Evolutionary conservation across 2,329 filamentous ascomycete genomes (phyloP), one percentile per base, ranked within the genome.

Genomic region (Geosmithia morbida): DNA sequence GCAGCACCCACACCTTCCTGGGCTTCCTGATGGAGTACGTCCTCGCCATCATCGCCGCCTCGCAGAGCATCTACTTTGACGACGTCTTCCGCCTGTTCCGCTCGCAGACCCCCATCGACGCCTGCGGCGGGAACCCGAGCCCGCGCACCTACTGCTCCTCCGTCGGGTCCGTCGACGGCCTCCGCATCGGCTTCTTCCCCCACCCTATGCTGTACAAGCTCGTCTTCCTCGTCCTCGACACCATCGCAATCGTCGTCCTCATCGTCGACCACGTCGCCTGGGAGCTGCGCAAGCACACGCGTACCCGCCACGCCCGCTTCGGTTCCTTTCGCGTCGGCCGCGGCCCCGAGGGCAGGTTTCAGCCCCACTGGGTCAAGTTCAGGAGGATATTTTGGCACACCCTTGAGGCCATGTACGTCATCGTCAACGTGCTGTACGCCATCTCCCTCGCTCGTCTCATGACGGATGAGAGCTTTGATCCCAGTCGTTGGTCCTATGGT

Each of bases 1-100:
- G 61, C 29, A 65, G 64, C 47, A 65, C 63, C 63, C 63, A 66
- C 41, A 66, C 63, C 1, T 66, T 66, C 45, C 46, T 66, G 7
- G 63, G 63, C n/a, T 66, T 66, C 54, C 57, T 60, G 17, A 57
- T 61, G 47, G 63, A 66, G 46, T 66, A 66, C 44, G 44, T 66
- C 4, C 57, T 66, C 2, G 63, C 63, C 39, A 58, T 64, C 45
- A 54, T 65, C n/a, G 62, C 63, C 11, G 58, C 63, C 3, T 61
- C 59, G 13, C 63, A 66, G 46, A 61, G 59, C 48, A 56, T 66
- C 20, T 56, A 56, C 45, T 65, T 65, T 46, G 51, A 53, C 7
- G 59, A 61, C 16, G 61, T 60, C 1, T 63, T 65, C 46, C 55
- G 56, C 17, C 46, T 64, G 6, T 66, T 66, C 49, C 57, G 57